Conservation (phyloP, 805 yeast species). For the Torulaspora microellipsoides region DNA sequence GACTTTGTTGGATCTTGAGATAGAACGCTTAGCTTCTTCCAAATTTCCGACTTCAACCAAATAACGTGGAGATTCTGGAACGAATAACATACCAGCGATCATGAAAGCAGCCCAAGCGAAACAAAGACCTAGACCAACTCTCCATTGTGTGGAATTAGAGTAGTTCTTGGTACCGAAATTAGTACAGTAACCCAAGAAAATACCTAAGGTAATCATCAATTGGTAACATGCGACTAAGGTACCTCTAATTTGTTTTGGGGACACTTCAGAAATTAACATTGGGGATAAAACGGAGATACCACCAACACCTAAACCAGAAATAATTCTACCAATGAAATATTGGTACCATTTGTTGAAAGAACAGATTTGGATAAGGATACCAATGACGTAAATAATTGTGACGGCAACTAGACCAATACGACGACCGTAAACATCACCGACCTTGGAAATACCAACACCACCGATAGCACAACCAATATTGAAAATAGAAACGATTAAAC, state of each 20-base stretch:
- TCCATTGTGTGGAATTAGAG: conserved; percentile 71
- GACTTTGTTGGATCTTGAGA: conserved; percentile 56
- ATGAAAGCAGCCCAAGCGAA: conserved; percentile 43
- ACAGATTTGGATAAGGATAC: conserved; percentile 64
- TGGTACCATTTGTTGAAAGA: conserved; percentile 57
- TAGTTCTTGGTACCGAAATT: conserved; percentile 58
- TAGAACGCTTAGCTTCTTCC: conserved; percentile 58
- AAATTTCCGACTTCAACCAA: conserved; percentile 49
- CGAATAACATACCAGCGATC: conserved; percentile 40
- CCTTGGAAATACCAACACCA: conserved; percentile 51
- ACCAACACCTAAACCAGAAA: conserved; percentile 77
- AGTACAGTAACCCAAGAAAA: conserved; percentile 71
- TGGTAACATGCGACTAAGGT: conserved; percentile 66
- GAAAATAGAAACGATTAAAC: conserved; percentile 56
- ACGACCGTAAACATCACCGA: conserved; percentile 65
- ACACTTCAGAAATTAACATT: conserved; percentile 61
- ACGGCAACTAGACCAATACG: conserved; percentile 57
- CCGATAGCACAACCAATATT: conserved; percentile 74
- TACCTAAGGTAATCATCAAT: conserved; percentile 65
- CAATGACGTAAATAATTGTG: conserved; percentile 61
- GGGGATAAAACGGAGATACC: conserved; percentile 73
- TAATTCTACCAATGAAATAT: conserved; percentile 59
- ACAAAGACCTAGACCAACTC: conserved; percentile 61
- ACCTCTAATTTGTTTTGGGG: conserved; percentile 71
- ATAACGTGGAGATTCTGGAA: conserved; percentile 74